Evolutionary conservation across 352 stramenopile genomes (phyloP).

Genomic region (Phytopythium ostracodes): DNA sequence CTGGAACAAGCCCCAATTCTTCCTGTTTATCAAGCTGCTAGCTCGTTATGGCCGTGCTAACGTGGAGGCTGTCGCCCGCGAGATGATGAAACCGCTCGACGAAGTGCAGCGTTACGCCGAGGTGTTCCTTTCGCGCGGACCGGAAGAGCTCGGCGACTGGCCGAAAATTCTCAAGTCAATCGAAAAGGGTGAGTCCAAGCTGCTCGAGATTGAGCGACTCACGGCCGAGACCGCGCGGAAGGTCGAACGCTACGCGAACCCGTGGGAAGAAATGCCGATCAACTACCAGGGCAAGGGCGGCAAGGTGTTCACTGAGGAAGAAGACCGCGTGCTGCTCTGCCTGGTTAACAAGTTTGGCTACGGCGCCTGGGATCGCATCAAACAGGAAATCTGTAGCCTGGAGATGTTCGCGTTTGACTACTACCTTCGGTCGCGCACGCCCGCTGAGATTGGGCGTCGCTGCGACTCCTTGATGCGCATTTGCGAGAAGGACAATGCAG

Average conservation of each 20-base stretch:
- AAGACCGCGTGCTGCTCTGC: conserved; percentile 97
- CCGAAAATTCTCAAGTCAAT: conserved; percentile 85
- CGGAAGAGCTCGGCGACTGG: conserved; percentile 77
- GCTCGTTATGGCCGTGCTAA: conserved; percentile 75
- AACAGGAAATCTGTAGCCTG: conserved; percentile 92
- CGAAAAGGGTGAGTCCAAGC: conserved; percentile 84
- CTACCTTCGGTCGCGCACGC: conserved; percentile 97
- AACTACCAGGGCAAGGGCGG: conserved; percentile 89
- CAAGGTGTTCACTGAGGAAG: conserved; percentile 95
- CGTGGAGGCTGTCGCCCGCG: conserved; percentile 67
- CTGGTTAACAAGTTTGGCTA: conserved; percentile 98
- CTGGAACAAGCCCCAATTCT: conserved; percentile 88
- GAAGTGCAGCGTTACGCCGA: conserved; percentile 63
- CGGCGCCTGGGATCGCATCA: conserved; percentile 95
- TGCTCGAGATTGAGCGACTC: conserved; percentile 83
- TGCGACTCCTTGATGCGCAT: conserved; percentile 95
- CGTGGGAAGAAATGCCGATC: conserved; percentile 85
- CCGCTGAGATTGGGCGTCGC: conserved; percentile 93
- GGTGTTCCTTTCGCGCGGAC: conserved; percentile 64
- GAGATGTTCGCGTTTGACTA: conserved; percentile 97
- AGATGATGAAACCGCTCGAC: conserved; percentile 81
- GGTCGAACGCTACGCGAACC: conserved; percentile 74
- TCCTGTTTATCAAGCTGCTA: conserved; percentile 82
- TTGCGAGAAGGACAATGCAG: conserved; percentile 92
- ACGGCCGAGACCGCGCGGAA: conserved; percentile 74